These are phyloP conservation scores for Lecanicillium sp. DNA, from an alignment of 2,329 filamentous ascomycete genomes.

Conservation along the genomic window DNA sequence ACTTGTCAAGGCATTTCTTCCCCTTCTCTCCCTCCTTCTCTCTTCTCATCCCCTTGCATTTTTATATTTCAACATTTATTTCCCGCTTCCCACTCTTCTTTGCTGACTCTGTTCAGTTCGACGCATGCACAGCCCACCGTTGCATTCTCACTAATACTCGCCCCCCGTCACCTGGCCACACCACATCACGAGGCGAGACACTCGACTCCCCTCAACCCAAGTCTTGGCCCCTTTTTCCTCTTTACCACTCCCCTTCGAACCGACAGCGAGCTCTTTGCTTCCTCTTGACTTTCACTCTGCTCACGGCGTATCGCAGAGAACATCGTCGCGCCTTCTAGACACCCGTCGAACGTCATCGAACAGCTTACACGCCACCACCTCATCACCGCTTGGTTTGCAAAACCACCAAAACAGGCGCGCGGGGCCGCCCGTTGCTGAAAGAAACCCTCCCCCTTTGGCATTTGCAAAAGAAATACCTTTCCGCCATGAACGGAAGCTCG, in stretches of 20 bases:
- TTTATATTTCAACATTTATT: neutral
- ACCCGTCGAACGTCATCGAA: no score
- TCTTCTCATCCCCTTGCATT: neutral
- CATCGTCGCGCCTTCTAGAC: no score
- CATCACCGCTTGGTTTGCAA: no score
- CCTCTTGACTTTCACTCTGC: no score
- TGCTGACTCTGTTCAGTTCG: no score
- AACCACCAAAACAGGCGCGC: no score
- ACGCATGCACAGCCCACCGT: neutral
- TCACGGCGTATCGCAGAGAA: no score
- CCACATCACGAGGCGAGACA: constrained; percentile 4
- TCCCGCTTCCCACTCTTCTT: neutral
- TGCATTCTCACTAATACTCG: neutral
- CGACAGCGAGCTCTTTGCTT: no score
- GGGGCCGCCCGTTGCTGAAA: no score
- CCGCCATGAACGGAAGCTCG: constrained; percentile 8
- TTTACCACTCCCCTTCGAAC: no score
- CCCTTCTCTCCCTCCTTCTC: neutral
- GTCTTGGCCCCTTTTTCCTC: neutral
- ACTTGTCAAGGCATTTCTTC: neutral
- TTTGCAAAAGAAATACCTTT: neutral
- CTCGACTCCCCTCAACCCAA: neutral
- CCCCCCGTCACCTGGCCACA: constrained; percentile 9
- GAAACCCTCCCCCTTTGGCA: no score
- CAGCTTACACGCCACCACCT: no score